Percentiles rank a stretch among this genome's conserved stretches.
These are phyloP conservation scores for Penicillium expansum DNA, from an alignment of 2,329 filamentous ascomycete species.

Conservation along the genomic window DNA sequence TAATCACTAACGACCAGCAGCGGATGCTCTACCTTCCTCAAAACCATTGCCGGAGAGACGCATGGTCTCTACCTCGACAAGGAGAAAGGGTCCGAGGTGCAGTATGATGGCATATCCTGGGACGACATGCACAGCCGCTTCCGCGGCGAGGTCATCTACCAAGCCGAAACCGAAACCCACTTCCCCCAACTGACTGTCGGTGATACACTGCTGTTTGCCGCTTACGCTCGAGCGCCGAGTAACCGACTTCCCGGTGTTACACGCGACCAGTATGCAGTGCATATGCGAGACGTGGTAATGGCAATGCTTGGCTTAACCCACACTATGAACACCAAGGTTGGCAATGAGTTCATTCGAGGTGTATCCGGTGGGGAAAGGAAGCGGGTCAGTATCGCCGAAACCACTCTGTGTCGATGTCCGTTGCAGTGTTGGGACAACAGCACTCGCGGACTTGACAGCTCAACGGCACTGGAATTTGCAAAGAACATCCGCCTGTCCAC, in stretches of 20 bases:
- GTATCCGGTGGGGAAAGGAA: constrained; percentile 61
- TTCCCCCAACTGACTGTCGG: constrained; percentile 74
- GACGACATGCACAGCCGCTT: constrained; percentile 73
- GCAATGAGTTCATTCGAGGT: constrained; percentile 57
- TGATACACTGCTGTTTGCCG: constrained; percentile 74
- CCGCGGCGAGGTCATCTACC: constrained; percentile 83
- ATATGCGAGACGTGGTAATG: constrained; percentile 53
- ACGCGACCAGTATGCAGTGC: constrained; percentile 47
- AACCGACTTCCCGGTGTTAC: constrained; percentile 39
- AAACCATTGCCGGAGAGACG: constrained; percentile 79
- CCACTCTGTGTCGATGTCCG: constrained; percentile 46
- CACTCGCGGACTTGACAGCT: constrained; percentile 50
- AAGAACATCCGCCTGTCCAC: constrained; percentile 49
- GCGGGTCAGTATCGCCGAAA: constrained; percentile 59
- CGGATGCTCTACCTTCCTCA: constrained; percentile 76
- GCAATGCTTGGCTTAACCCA: constrained; percentile 54
- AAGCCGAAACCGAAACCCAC: constrained; percentile 77
- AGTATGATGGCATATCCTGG: constrained; percentile 67
- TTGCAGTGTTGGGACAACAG: constrained; percentile 49
- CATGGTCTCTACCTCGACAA: constrained; percentile 74
- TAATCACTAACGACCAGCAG: constrained; percentile 17
- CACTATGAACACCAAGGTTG: constrained; percentile 48
- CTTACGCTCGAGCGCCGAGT: constrained; percentile 56
- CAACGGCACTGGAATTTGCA: constrained; percentile 56
- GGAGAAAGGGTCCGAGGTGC: constrained; percentile 69